phyloP scores from a whole-genome alignment of 345 rosid species.

The Arabis hirsuta region DNA sequence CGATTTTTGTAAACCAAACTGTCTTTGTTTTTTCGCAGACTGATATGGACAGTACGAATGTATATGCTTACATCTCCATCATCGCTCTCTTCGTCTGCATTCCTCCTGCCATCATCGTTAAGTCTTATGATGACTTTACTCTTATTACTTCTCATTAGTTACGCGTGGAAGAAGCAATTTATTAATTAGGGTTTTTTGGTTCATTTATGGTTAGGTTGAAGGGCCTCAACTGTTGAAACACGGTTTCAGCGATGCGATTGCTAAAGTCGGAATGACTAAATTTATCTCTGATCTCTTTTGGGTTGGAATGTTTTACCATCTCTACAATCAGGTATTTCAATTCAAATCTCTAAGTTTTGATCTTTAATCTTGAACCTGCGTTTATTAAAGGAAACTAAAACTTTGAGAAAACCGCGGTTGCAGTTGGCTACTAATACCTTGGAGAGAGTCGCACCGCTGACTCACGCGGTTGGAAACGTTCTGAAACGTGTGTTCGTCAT shows the following conservation, averaged over 20 bases:
- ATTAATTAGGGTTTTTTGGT: slow-evolving; percentile 18
- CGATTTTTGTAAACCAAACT: neutral
- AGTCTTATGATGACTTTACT: slow-evolving; percentile 37
- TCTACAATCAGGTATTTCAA: slow-evolving; percentile 90
- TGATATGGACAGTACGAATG: slow-evolving; percentile 96
- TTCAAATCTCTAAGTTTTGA: neutral
- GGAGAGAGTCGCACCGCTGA: slow-evolving; percentile 97
- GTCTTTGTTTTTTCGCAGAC: slow-evolving; percentile 54
- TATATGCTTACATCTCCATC: slow-evolving; percentile 95
- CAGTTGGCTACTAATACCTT: slow-evolving; percentile 96
- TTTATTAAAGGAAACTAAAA: neutral
- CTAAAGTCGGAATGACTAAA: slow-evolving; percentile 88
- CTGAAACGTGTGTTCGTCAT: slow-evolving; percentile 97
- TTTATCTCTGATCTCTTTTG: slow-evolving; percentile 91
- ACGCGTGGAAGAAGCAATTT: slow-evolving; percentile 16
- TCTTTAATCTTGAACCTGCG: neutral
- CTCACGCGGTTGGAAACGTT: slow-evolving; percentile 98
- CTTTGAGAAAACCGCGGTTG: slow-evolving; percentile 15
- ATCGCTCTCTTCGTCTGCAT: slow-evolving; percentile 88
- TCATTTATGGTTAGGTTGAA: slow-evolving; percentile 58
- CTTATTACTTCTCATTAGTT: slow-evolving; percentile 3
- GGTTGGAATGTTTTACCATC: slow-evolving; percentile 99
- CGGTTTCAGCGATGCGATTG: slow-evolving; percentile 79
- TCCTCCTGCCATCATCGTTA: slow-evolving; percentile 91
- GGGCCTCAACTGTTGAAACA: slow-evolving; percentile 83